phyloP scores from a whole-genome alignment of 495 filamentous ascomycete genomes.

The Bacidia rubella region DNA sequence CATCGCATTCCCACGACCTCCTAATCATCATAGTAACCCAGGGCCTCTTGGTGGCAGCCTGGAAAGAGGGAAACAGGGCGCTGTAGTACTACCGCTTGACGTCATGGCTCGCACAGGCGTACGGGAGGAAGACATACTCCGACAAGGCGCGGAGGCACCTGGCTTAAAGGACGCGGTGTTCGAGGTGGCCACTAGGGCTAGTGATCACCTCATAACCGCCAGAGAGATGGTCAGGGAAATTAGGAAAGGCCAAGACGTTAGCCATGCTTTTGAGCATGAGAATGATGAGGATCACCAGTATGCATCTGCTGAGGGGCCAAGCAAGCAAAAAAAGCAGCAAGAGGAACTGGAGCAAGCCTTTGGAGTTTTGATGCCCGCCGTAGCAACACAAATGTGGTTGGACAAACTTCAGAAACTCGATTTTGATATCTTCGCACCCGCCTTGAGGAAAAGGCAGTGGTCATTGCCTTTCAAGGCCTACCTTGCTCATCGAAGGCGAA shows the following conservation, averaged over 20 bases:
- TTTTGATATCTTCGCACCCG: conserved; percentile 66
- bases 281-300: conserved; percentile 66
- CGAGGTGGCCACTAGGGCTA: conserved; percentile 77
- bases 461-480: conserved; percentile 78
- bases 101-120: conserved; percentile 71
- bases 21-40: conserved; percentile 37
- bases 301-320: conserved; percentile 15
- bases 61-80: conserved; percentile 39
- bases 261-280: conserved; percentile 77
- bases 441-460: conserved; percentile 62
- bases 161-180: conserved; percentile 85
- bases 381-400: conserved; percentile 69
- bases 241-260: conserved; percentile 53
- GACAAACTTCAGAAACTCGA: conserved; percentile 60
- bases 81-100: conserved; percentile 70
- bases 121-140: conserved; percentile 76
- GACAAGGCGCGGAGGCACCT: conserved; percentile 58
- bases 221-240: conserved; percentile 79
- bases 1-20: conserved; percentile 62
- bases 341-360: conserved; percentile 54
- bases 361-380: conserved; percentile 62
- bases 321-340: conserved; percentile 24
- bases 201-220: conserved; percentile 89
- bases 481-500: conserved; percentile 47
- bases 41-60: conserved; percentile 24